Evolutionary conservation across 2,329 filamentous ascomycete genomes (phyloP), one percentile per base, ranked within the genome.

Genomic region (Fusarium brevicatenulatum): DNA sequence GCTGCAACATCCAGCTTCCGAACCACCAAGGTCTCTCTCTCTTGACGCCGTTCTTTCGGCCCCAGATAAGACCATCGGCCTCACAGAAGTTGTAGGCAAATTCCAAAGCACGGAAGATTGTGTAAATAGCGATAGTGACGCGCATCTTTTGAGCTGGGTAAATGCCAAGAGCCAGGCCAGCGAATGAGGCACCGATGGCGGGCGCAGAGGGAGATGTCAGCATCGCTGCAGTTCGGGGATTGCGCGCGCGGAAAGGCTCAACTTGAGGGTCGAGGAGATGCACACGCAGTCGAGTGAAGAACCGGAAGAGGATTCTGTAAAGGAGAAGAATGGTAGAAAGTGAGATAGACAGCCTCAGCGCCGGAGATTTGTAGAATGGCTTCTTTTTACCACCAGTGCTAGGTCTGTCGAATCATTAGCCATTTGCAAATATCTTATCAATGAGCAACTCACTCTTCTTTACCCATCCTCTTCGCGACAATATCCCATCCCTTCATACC

Each of bases 221-320:
- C 0, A 93, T 90, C 25, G 86, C 86, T 1, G 93, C 88, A 18
- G 95, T 89, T 23, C 89, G 89, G 2, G 95, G 95, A 78, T 98
- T 98, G 60, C 95, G 92, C 64, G 88, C 86, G 19, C 95, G 89
- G 82, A 98, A 98, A 0, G 93, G 92, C 61, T 89, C 88, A 3
- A 95, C 94, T 63, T 93, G 89, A n/a, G 93, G 89, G 40, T 92
- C 91, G 46, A 97, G 90, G 8, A 99, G 86, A 72, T 94, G 94
- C 4, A 89, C 86, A 53, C 95, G 91, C 47, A 98, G 85, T 34
- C 94, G 90, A 32, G 89, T 89, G 77, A 98, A 93, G 86, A 98
- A 97, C 66, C 95, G 93, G 83, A 95, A 94, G 32, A 98, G 90
- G 2, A 97, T 86, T 36, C 96, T 91, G 81, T 99, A 96, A 69